Evolutionary conservation across 2,329 filamentous ascomycete genomes (phyloP).

Genomic region (Talaromyces sp.): DNA sequence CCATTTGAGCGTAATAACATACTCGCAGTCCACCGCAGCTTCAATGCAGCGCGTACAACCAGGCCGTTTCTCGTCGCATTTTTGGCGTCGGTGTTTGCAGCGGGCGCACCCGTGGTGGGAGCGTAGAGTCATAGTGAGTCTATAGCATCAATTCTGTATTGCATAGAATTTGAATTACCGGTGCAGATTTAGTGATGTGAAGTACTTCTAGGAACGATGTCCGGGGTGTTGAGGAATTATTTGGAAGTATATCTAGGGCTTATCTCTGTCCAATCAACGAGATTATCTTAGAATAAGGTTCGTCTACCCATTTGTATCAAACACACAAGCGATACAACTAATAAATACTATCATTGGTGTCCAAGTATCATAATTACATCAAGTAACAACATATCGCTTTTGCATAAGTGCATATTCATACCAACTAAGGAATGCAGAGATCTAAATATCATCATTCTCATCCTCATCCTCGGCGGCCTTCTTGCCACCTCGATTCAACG

Average conservation of each 20-base stretch:
- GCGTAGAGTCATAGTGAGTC: background rate
- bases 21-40: constrained; percentile 22
- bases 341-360: constrained; percentile 16
- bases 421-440: background rate
- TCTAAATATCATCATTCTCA: constrained; percentile 37
- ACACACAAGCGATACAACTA: no score
- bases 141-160: no score
- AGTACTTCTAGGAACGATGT: no score
- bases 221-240: background rate
- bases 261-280: background rate
- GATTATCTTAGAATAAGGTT: background rate
- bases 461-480: constrained; percentile 26
- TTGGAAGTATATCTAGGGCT: background rate
- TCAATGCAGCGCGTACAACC: constrained; percentile 22
- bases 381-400: background rate
- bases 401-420: background rate
- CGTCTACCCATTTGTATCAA: no score
- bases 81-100: constrained; percentile 26
- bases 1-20: constrained; percentile 24
- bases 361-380: constrained; percentile 5
- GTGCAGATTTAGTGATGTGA: no score
- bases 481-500: constrained; percentile 26
- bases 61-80: constrained; percentile 25
- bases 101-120: constrained; percentile 24
- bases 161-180: no score